These are phyloP conservation scores for Lizanozyma gosingica DNA, from an alignment of 1,139 yeast genomes.

Conservation along the genomic window DNA sequence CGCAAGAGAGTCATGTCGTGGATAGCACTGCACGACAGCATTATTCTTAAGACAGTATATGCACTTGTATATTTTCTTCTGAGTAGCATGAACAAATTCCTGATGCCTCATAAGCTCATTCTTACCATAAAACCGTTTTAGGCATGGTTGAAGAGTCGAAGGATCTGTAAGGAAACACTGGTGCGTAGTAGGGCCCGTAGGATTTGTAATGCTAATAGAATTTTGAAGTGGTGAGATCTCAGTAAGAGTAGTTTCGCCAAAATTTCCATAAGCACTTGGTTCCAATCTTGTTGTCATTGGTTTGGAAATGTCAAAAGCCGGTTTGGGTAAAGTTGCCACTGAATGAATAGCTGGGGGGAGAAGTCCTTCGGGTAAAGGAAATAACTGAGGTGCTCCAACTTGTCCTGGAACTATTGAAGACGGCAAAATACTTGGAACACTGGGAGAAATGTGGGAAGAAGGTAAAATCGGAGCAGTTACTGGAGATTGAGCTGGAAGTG, in stretches of 20 bases:
- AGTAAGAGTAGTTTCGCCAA: background rate
- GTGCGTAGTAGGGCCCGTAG: slow-evolving; percentile 26
- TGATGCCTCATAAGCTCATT: slow-evolving; percentile 39
- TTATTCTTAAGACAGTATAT: slow-evolving; percentile 31
- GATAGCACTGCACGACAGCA: slow-evolving; percentile 34
- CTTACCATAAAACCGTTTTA: slow-evolving; percentile 37
- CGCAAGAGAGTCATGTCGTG: slow-evolving; percentile 39
- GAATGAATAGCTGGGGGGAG: background rate
- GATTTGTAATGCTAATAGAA: slow-evolving; percentile 8
- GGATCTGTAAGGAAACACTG: slow-evolving; percentile 37
- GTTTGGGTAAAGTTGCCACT: background rate
- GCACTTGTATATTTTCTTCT: slow-evolving; percentile 36
- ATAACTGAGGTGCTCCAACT: background rate
- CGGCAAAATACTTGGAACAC: background rate
- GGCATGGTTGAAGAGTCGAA: slow-evolving; percentile 20
- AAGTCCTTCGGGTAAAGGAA: background rate
- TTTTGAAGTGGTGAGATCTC: background rate
- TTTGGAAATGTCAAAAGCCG: background rate
- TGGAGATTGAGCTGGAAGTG: background rate
- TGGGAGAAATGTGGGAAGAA: background rate
- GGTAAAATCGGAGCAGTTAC: background rate
- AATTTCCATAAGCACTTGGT: background rate
- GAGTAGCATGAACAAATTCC: slow-evolving; percentile 41
- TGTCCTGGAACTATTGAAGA: background rate
- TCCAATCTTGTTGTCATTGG: background rate